Conservation (phyloP, 306 rosid genomes). For the Gleditsia sinensis region DNA sequence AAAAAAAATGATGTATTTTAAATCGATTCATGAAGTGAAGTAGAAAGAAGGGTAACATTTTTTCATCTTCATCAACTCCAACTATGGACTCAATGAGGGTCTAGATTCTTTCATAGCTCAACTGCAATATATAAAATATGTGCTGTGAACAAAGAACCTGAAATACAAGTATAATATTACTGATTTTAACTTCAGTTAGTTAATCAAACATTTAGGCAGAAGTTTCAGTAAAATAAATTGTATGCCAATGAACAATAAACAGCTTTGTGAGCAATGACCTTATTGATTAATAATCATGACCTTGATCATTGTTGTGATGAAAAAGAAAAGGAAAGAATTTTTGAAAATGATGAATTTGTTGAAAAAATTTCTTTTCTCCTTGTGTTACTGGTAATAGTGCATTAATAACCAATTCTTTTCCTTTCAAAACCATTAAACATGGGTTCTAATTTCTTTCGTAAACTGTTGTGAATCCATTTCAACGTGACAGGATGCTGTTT, state of each 20-base stretch:
- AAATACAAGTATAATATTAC: not conserved
- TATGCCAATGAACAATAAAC: not conserved
- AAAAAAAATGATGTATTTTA: not conserved
- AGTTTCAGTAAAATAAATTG: not conserved
- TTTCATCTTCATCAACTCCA: not conserved
- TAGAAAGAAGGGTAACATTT: not conserved
- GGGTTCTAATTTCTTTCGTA: not conserved
- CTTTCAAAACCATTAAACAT: not conserved
- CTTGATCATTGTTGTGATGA: not conserved
- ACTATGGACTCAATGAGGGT: not conserved
- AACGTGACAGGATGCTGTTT: not conserved
- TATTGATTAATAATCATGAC: not conserved
- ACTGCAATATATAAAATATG: not conserved
- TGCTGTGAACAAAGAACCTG: not conserved
- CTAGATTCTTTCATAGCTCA: not conserved
- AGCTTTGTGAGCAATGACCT: not conserved
- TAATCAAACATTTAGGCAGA: not conserved
- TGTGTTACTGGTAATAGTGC: not conserved
- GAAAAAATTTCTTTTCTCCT: not conserved
- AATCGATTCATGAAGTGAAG: slow-evolving; percentile 6
- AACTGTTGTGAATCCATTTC: not conserved
- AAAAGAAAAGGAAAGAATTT: not conserved
- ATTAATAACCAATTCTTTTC: not conserved
- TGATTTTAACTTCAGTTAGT: not conserved
- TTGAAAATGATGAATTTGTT: not conserved